phyloP scores from a whole-genome alignment of 306 rosid genomes.

The Casuarina glauca region DNA sequence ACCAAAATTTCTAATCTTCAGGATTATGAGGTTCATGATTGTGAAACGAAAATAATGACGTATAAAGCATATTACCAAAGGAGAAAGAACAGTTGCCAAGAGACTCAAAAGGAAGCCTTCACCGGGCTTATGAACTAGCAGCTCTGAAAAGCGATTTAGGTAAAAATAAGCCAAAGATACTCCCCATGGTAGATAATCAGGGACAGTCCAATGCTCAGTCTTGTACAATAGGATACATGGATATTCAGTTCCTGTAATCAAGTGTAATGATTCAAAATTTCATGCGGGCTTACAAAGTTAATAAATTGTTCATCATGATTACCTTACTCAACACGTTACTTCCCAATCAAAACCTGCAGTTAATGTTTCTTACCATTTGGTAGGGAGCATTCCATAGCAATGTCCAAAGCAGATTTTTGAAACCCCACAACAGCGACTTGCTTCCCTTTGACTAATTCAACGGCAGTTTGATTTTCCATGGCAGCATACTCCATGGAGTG shows the following conservation, averaged over 20 bases:
- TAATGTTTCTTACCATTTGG: conserved; percentile 39
- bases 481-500: conserved; percentile 55
- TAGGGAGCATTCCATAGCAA: conserved; percentile 58
- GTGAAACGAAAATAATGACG: no score
- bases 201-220: conserved; percentile 55
- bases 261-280: not conserved
- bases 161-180: conserved; percentile 50
- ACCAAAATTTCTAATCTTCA: not conserved
- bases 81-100: conserved; percentile 57
- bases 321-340: no score
- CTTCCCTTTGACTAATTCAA: conserved; percentile 45
- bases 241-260: conserved; percentile 41
- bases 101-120: conserved; percentile 50
- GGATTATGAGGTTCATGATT: not conserved
- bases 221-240: conserved; percentile 66
- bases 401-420: conserved; percentile 66
- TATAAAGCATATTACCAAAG: conserved; percentile 40
- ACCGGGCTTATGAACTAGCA: conserved; percentile 68
- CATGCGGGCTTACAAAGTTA: not conserved
- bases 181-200: conserved; percentile 76
- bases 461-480: conserved; percentile 46
- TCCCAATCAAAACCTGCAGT: not conserved
- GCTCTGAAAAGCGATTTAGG: conserved; percentile 64
- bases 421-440: conserved; percentile 54
- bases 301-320: not conserved